Evolutionary conservation across 768 basidiomycete genomes (phyloP), one percentile per base, ranked within the genome.

Genomic region (Pulveroboletus sp.): DNA sequence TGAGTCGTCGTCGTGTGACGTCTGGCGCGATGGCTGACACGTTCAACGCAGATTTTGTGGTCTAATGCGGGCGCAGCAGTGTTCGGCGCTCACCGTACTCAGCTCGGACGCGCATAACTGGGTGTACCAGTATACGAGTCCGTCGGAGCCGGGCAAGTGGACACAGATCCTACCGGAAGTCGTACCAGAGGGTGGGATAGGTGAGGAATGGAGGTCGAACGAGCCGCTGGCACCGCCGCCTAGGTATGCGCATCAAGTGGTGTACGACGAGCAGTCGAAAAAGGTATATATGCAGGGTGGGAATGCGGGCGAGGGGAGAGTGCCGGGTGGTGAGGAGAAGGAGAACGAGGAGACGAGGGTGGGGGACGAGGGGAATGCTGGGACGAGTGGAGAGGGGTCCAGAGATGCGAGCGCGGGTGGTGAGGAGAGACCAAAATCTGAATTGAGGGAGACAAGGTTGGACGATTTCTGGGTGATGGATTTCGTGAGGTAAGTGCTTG

Each of bases 381-480:
- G 53, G 51, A 56, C 35, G 56, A n/a, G n/a, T n/a, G 65, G 32
- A 56, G 67, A 14, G 23, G 36, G 7, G 4, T 13, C 20, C 9
- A 13, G 31, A 19, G 47, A 11, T 1, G 7, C 10, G 3, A 41
- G 39, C 14, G n/a, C n/a, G n/a, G 52, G 57, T 20, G 60, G 49
- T 14, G 50, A 62, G 24, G 47, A 55, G 7, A 35, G 38, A 7
- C 27, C 48, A 31, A 56, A 29, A 26, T 23, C 29, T 12, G 50
- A 43, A 14, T 27, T 56, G 38, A 54, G 64, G 46, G 78, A 81
- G 56, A 72, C 64, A 49, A 71, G 86, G 50, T 55, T 91, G 63
- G 81, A 86, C 59, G 89, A 90, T 64, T 82, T 92, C 53, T 92
- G 89, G 89, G 75, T 72, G 63, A 85, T 89, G 82, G 72, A 70